Evolutionary conservation across 495 filamentous ascomycete species (phyloP).

Genomic region (Podospora australis): DNA sequence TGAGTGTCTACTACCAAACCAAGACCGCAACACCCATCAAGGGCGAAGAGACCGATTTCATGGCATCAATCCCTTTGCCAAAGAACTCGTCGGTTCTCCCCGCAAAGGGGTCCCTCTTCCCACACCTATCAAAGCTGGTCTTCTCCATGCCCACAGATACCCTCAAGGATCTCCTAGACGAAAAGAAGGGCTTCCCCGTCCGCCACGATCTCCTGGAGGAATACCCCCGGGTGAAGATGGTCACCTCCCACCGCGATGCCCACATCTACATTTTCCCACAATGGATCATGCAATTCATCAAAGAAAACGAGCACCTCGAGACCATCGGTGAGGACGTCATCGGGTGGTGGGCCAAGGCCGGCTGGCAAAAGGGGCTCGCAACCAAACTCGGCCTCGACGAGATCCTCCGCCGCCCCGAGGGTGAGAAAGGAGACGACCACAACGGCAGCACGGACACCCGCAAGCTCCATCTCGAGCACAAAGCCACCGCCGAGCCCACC

Average conservation of each 20-base stretch:
- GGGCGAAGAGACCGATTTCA: slow-evolving; percentile 85
- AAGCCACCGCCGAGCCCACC: slow-evolving; percentile 23
- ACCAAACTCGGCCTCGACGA: slow-evolving; percentile 68
- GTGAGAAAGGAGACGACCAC: slow-evolving; percentile 16
- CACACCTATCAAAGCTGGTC: slow-evolving; percentile 58
- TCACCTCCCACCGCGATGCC: slow-evolving; percentile 75
- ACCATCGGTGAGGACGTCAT: slow-evolving; percentile 87
- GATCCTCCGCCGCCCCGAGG: slow-evolving; percentile 44
- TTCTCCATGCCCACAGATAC: slow-evolving; percentile 77
- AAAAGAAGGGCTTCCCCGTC: slow-evolving; percentile 62
- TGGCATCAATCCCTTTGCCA: slow-evolving; percentile 63
- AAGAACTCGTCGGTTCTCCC: slow-evolving; percentile 48
- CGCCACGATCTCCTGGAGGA: slow-evolving; percentile 64
- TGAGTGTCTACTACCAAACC: slow-evolving; percentile 86
- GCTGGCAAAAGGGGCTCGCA: slow-evolving; percentile 76
- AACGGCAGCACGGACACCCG: slow-evolving; percentile 7
- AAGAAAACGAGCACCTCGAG: slow-evolving; percentile 69
- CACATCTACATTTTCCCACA: slow-evolving; percentile 90
- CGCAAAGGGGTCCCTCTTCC: slow-evolving; percentile 53
- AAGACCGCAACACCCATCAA: slow-evolving; percentile 70
- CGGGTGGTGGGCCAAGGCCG: slow-evolving; percentile 90
- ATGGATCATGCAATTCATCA: slow-evolving; percentile 82
- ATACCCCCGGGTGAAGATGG: slow-evolving; percentile 67
- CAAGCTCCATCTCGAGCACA: slow-evolving; percentile 14
- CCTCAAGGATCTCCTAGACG: slow-evolving; percentile 68